Base-by-base conservation (phyloP, 2,329 filamentous ascomycete species). In the Orbilia ellipsospora region DNA sequence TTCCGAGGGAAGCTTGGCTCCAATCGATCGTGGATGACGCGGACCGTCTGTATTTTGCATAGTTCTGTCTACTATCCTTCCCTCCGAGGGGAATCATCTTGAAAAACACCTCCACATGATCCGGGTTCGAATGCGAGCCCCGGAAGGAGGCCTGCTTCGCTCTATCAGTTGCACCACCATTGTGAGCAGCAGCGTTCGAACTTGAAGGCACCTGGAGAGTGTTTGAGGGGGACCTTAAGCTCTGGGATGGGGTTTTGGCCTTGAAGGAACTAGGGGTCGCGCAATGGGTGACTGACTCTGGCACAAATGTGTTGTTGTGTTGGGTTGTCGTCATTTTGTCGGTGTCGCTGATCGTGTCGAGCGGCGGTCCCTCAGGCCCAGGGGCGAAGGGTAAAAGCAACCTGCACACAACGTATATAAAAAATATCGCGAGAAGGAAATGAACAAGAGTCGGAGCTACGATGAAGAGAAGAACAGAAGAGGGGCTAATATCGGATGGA, bases 51-150 rank as follows among this genome's bases (percentile, higher is more conserved):
- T 68, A 74, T 15, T 68, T 68, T 15, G 63, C 31, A 48, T 68
- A 64, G 45, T 12, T 63, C 64, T 68, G 70, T 16, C 70, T 52
- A 1, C 31, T 36, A 51, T 74, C 63, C 59, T 68, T 74, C 57
- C 70, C 70, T 36, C 70, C 70, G 18, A 74, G 31, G 28, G 70
- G 70, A 15, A 74, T 74, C 70, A 74, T 74, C 59, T 74, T 74
- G 44, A 74, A 74, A 57, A 74, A 74, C 15, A 74, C 70, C 64
- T 74, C 70, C 15, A 74, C 70, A 67, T 74, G 62, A 57, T 74
- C 70, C 26, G 50, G 20, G 31, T 60, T 63, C 7, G 62, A 57
- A 16, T 15, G 13, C n/a, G 28, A 8, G 28, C 63, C 13, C 44
- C 56, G 63, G 10, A 40, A 36, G 36, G 63, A 63, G 51, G 70